Percentiles rank a stretch among this genome's conserved stretches.
Conservation (phyloP, 2,329 filamentous ascomycete species). For the Apiospora rasikravindrae region DNA sequence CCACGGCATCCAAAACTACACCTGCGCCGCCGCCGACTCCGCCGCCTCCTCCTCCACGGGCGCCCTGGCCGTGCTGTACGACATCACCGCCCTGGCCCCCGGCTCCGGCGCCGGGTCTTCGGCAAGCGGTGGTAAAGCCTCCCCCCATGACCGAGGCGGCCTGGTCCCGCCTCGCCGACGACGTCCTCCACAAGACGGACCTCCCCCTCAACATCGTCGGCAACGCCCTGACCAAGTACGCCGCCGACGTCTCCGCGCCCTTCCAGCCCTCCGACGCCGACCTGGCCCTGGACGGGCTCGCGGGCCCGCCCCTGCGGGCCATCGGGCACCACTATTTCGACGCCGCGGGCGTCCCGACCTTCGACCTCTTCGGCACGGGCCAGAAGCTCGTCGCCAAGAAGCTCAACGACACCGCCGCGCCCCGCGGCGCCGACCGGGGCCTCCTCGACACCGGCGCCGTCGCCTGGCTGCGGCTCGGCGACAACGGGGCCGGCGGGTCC, state of each 20-base stretch:
- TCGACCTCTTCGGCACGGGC: conserved; percentile 55
- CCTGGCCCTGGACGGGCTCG: conserved; percentile 43
- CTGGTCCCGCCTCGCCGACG: conserved; percentile 48
- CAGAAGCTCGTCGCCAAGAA: conserved; percentile 55
- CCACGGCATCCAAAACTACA: conserved; percentile 73
- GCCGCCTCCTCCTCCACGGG: conserved; percentile 48
- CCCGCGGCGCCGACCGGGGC: conserved; percentile 52
- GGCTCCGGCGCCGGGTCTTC: conserved; percentile 44
- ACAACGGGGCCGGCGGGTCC: conserved; percentile 43
- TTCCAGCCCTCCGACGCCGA: conserved; percentile 46
- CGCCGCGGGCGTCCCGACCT: conserved; percentile 58
- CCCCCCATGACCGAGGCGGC: conserved; percentile 43
- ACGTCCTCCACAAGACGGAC: conserved; percentile 45
- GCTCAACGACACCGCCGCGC: conserved; percentile 55
- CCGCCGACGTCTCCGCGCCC: conserved; percentile 51
- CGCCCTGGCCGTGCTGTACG: conserved; percentile 66
- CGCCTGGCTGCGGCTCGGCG: conserved; percentile 57
- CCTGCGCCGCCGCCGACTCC: conserved; percentile 50
- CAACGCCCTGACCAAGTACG: conserved; percentile 38
- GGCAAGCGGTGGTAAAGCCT: too few species aligned
- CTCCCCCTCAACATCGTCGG: conserved; percentile 55
- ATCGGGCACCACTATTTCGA: conserved; percentile 74
- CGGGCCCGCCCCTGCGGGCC: conserved; percentile 44
- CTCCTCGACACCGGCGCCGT: conserved; percentile 57
- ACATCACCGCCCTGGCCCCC: conserved; percentile 59